These are phyloP conservation scores for Aspergillus nanangensis DNA, from an alignment of 495 filamentous ascomycete genomes.

Conservation along the genomic window DNA sequence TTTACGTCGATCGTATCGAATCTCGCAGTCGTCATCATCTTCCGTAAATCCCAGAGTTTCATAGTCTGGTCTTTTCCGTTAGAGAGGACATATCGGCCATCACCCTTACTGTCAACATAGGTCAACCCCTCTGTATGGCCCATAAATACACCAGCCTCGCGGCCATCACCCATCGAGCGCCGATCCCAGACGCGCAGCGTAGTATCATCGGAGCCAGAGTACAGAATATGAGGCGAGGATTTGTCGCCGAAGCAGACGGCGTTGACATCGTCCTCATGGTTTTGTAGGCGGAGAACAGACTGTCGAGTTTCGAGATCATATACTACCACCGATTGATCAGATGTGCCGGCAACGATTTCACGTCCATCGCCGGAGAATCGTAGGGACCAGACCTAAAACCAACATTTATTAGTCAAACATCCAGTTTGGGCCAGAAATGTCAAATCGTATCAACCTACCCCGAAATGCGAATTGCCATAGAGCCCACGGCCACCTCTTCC, in stretches of 20 bases:
- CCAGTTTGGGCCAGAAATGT: conserved; percentile 10
- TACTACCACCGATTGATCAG: conserved; percentile 74
- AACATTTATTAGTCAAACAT: conserved; percentile 12
- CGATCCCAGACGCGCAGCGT: conserved; percentile 89
- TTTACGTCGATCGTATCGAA: conserved; percentile 52
- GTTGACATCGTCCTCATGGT: conserved; percentile 88
- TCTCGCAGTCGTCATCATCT: conserved; percentile 66
- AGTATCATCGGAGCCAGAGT: conserved; percentile 82
- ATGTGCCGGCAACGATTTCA: conserved; percentile 86
- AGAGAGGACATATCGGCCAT: conserved; percentile 88
- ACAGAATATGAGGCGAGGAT: conserved; percentile 87
- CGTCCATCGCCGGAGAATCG: conserved; percentile 91
- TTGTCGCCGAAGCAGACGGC: conserved; percentile 94
- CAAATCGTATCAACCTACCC: too few relatives aligned
- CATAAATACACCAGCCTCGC: conserved; percentile 87
- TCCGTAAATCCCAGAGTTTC: conserved; percentile 95
- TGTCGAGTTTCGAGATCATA: conserved; percentile 83
- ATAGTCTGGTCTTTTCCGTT: conserved; percentile 96
- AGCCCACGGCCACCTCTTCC: conserved; percentile 30
- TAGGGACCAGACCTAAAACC: conserved; percentile 76
- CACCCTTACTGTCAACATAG: conserved; percentile 94
- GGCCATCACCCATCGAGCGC: conserved; percentile 78
- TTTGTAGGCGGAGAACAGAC: conserved; percentile 67
- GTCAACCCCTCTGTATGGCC: conserved; percentile 94
- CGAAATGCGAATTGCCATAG: conserved; percentile 44